Evolutionary conservation across 1,284 basidiomycete species (phyloP).

Genomic region (Rhodofomes roseus): DNA sequence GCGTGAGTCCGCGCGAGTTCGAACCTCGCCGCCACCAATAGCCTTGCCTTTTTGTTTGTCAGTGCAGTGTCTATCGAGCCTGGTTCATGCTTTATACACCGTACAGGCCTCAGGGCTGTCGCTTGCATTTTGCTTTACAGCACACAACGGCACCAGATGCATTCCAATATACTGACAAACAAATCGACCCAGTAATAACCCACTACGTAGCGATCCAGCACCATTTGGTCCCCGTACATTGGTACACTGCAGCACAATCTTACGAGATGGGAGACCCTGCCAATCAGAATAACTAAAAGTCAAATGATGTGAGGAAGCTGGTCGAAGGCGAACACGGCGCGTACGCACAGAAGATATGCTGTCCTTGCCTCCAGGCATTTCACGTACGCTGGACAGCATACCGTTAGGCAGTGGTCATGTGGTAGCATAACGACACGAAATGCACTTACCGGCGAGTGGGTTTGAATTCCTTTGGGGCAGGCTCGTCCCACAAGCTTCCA

Average conservation of each 20-base stretch:
- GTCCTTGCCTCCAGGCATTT: slow-evolving; percentile 56
- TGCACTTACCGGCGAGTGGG: slow-evolving; percentile 57
- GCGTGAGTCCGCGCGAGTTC: slow-evolving; percentile 76
- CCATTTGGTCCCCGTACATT: no score
- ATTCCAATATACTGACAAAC: no score
- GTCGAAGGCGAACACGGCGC: background rate
- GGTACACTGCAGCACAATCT: no score
- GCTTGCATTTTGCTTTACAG: no score
- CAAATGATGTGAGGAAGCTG: background rate
- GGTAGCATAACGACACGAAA: background rate
- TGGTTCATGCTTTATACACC: no score
- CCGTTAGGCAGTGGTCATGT: background rate
- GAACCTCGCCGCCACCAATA: slow-evolving; percentile 75
- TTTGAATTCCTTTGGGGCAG: slow-evolving; percentile 45
- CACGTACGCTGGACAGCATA: slow-evolving; percentile 21
- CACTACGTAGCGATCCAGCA: no score
- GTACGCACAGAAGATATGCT: slow-evolving; percentile 49
- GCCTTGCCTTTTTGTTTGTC: slow-evolving; percentile 12
- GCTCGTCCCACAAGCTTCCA: slow-evolving; percentile 40
- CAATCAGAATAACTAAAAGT: background rate
- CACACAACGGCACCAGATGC: no score
- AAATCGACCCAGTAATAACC: no score
- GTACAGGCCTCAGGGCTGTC: no score
- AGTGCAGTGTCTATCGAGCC: no score
- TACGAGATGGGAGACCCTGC: no score